Conservation (phyloP, 2,329 filamentous ascomycete genomes). For the Capronia epimyces region DNA sequence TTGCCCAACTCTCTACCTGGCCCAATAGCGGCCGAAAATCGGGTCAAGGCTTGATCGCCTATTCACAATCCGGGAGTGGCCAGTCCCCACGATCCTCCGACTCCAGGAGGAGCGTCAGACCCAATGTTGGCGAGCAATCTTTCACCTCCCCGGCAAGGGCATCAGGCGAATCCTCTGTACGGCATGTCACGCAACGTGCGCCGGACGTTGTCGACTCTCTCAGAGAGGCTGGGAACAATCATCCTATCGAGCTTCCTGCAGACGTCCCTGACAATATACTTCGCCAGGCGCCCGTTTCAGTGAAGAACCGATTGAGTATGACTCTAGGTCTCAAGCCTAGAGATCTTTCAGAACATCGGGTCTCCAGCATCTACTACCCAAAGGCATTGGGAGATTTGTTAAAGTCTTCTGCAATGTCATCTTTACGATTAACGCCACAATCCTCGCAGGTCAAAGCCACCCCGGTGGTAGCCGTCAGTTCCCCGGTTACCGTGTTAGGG, state of each 20-base stretch:
- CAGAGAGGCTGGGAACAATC: constrained; percentile 7
- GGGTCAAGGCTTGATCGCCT: constrained; percentile 12
- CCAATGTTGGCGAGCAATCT: background rate
- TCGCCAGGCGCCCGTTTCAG: constrained; percentile 25
- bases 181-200: constrained; percentile 1
- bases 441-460: constrained; percentile 12
- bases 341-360: constrained; percentile 19
- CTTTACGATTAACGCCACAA: constrained; percentile 14
- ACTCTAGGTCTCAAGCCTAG: constrained; percentile 21
- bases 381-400: constrained; percentile 20
- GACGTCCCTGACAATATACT: constrained; percentile 26
- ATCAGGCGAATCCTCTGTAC: background rate
- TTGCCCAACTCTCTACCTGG: constrained; percentile 13
- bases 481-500: constrained; percentile 8
- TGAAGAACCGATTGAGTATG: constrained; percentile 26
- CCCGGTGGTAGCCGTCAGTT: constrained; percentile 14
- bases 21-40: constrained; percentile 18
- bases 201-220: constrained; percentile 7
- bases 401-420: constrained; percentile 18
- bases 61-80: constrained; percentile 7
- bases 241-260: constrained; percentile 26
- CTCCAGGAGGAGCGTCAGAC: constrained; percentile 1
- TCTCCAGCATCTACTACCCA: constrained; percentile 26
- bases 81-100: constrained; percentile 11
- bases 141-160: constrained; percentile 3